Percentiles rank a stretch among this genome's conserved stretches.
Conservation (phyloP, 2,329 filamentous ascomycete species). For the Trichoderma atroviride region DNA sequence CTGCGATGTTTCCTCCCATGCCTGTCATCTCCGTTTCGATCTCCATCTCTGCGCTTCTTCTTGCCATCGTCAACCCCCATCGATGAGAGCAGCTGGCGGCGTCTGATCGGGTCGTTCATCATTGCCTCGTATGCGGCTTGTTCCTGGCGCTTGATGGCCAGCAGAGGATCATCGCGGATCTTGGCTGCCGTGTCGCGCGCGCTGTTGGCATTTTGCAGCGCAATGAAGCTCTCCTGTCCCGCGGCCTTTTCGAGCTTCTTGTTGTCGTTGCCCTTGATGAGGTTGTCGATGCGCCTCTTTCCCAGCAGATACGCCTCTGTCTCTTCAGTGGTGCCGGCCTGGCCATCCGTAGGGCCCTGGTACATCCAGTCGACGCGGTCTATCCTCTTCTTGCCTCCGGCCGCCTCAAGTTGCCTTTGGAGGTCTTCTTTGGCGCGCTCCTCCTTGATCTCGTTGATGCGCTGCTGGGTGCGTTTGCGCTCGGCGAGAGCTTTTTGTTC, state of each 20-base stretch:
- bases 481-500: slow-evolving; percentile 92
- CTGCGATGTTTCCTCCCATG: slow-evolving; percentile 50
- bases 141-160: slow-evolving; percentile 92
- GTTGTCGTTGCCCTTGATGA: slow-evolving; percentile 76
- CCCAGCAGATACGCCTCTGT: slow-evolving; percentile 92
- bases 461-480: slow-evolving; percentile 88
- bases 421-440: slow-evolving; percentile 92
- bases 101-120: slow-evolving; percentile 75
- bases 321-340: slow-evolving; percentile 79
- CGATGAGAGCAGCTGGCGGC: slow-evolving; percentile 66
- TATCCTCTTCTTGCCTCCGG: slow-evolving; percentile 77
- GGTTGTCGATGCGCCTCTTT: slow-evolving; percentile 85
- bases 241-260: slow-evolving; percentile 80
- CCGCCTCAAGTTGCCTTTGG: slow-evolving; percentile 83
- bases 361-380: slow-evolving; percentile 99
- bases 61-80: slow-evolving; percentile 60
- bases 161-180: slow-evolving; percentile 84
- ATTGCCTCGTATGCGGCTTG: slow-evolving; percentile 77
- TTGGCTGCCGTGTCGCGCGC: slow-evolving; percentile 81
- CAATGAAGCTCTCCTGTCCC: slow-evolving; percentile 61
- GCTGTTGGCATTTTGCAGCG: slow-evolving; percentile 69
- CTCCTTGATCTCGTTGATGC: slow-evolving; percentile 90
- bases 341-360: slow-evolving; percentile 77
- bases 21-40: slow-evolving; percentile 30
- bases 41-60: slow-evolving; percentile 36